Base-by-base conservation (phyloP, 805 yeast genomes). In the Suhomyces sp. region DNA sequence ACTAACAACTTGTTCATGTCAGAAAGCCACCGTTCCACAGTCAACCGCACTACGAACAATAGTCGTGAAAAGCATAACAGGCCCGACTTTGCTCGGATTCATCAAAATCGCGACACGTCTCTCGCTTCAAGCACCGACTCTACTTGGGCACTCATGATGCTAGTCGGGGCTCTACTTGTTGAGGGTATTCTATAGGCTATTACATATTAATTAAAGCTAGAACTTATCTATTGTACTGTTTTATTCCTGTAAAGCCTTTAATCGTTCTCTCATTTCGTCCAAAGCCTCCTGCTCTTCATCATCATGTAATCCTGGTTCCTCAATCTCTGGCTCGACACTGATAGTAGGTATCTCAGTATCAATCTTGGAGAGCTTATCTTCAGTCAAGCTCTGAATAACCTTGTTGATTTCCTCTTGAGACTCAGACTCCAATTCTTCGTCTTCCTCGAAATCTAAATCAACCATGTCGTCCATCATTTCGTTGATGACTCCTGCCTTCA, bases 381-480 rank as follows among this genome's bases (percentile, higher is more conserved):
- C 71, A 2, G 78, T 73, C 53, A 75, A 64, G 44, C 64, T 61
- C 41, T 68, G 68, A 43, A 75, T 75, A 37, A 89, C 82, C 65
- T 82, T 81, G 53, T 86, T 82, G 19, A 89, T 85, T 60, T 79
- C 79, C 27, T 82, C 83, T 56, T 83, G 87, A 17, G 84, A 86
- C 50, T 87, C 93, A 41, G 76, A 77, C 50, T 80, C 86, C 41
- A 81, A 77, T 53, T 83, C 88, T 17, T 81, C 86, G 46, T 80
- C 86, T 49, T 60, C 57, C 27, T 85, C 89, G 19, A 80, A 85
- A 52, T 82, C 70, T 47, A 76, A 69, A 54, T 92, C 98, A 53
- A 93, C 76, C 55, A 89, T 84, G 64, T 94, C 99, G 52, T 88
- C 90, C 65, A 92, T 85, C 98, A 94, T 94, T 65, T 94, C 99